Evolutionary conservation across 192 early-diverging fungal genomes (phyloP).

Genomic region (Neocallimastix lanati): DNA sequence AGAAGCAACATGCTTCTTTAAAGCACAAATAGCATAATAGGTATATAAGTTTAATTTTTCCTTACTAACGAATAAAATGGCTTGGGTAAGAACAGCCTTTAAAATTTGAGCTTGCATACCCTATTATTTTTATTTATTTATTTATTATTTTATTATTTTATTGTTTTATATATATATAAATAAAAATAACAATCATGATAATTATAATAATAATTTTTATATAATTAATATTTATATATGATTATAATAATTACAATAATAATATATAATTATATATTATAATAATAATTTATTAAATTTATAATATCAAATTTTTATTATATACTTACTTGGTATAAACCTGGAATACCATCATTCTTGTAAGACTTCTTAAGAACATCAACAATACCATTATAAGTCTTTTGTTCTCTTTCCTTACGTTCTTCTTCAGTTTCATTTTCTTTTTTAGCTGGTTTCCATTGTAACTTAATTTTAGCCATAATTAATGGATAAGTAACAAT

Average conservation of each 20-base stretch:
- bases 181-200: no score
- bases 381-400: conserved; percentile 56
- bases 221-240: no score
- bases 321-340: conserved; percentile 74
- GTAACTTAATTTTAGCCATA: conserved; percentile 95
- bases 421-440: conserved; percentile 9
- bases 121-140: no score
- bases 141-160: no score
- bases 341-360: conserved; percentile 57
- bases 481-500: conserved; percentile 80
- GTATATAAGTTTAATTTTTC: conserved; percentile 71
- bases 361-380: conserved; percentile 73
- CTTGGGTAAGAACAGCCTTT: conserved; percentile 98
- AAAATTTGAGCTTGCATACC: conserved; percentile 94
- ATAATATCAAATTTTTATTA: no score
- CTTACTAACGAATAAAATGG: conserved; percentile 90
- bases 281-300: no score
- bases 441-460: conserved; percentile 66
- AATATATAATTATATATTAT: no score
- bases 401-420: conserved; percentile 8
- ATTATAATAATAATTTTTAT: no score
- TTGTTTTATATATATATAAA: no score
- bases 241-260: no score
- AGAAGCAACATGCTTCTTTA: neutral
- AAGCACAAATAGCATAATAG: neutral